These are phyloP conservation scores for Solanum aculeatissimum DNA, from an alignment of 305 asterid genomes.

Conservation along the genomic window DNA sequence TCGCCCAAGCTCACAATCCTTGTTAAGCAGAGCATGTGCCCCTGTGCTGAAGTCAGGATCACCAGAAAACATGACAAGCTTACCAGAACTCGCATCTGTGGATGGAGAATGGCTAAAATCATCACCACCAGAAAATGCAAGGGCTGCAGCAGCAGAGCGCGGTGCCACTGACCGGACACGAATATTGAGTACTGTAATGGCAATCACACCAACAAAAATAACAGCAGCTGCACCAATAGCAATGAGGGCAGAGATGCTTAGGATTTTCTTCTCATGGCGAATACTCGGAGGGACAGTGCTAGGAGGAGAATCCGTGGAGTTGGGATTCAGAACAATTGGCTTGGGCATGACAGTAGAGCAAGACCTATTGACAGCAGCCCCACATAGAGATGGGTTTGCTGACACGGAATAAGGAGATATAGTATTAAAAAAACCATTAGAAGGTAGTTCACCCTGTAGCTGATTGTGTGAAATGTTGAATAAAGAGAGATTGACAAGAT, in stretches of 20 bases:
- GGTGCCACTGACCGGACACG: slow-evolving; percentile 55
- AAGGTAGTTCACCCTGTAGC: slow-evolving; percentile 80
- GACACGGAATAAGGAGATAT: slow-evolving; percentile 62
- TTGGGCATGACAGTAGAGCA: slow-evolving; percentile 76
- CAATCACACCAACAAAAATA: slow-evolving; percentile 74
- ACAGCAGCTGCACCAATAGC: slow-evolving; percentile 92
- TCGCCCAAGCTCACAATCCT: slow-evolving; percentile 76
- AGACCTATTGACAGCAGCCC: slow-evolving; percentile 48
- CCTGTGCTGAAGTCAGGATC: slow-evolving; percentile 61
- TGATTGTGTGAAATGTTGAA: slow-evolving; percentile 90
- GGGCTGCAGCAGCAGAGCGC: slow-evolving; percentile 41
- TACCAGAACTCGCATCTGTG: slow-evolving; percentile 51
- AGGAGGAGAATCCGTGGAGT: slow-evolving; percentile 50
- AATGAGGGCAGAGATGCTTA: slow-evolving; percentile 79
- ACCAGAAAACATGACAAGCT: slow-evolving; percentile 84
- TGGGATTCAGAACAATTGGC: slow-evolving; percentile 91
- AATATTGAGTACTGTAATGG: slow-evolving; percentile 72
- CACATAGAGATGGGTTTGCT: slow-evolving; percentile 78
- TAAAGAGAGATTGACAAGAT: slow-evolving; percentile 48
- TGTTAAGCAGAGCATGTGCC: slow-evolving; percentile 61
- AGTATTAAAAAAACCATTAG: slow-evolving; percentile 73
- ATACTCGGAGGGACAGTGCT: slow-evolving; percentile 31
- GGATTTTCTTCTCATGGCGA: slow-evolving; percentile 60
- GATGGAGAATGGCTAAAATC: slow-evolving; percentile 40
- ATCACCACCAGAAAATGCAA: slow-evolving; percentile 53